Conservation (phyloP, 1,284 basidiomycete genomes). For the Tilletia setariae region DNA sequence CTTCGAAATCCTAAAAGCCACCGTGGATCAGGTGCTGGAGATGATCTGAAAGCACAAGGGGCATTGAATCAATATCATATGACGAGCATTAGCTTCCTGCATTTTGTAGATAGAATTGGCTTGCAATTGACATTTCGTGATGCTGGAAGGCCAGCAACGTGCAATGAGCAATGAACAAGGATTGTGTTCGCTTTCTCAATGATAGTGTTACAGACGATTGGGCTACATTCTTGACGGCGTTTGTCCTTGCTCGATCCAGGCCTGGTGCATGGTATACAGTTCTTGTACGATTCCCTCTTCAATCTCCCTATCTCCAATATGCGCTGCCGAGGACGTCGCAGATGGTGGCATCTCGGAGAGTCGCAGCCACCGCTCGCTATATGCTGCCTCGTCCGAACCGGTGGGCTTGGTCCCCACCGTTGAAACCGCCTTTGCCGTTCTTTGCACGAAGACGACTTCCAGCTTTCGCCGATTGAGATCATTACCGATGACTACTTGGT, state of each 20-base stretch:
- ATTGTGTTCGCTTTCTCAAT: no score
- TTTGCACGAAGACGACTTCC: constrained; percentile 81
- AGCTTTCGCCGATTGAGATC: constrained; percentile 82
- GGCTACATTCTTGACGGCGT: constrained; percentile 6
- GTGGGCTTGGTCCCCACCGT: constrained; percentile 15
- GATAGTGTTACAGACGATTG: background rate
- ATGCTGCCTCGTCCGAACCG: constrained; percentile 49
- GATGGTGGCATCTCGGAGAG: constrained; percentile 55
- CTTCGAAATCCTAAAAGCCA: constrained; percentile 26
- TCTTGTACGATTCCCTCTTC: constrained; percentile 84
- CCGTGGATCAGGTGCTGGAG: constrained; percentile 22
- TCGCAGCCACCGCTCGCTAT: constrained; percentile 70
- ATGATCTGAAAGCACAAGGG: background rate
- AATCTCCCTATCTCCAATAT: constrained; percentile 62
- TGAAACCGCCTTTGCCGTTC: constrained; percentile 17
- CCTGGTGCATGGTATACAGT: constrained; percentile 69
- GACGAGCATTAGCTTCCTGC: no score
- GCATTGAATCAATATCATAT: background rate
- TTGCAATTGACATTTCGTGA: no score
- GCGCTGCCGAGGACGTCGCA: constrained; percentile 29
- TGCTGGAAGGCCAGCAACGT: no score
- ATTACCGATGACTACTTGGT: constrained; percentile 96
- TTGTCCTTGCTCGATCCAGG: constrained; percentile 61
- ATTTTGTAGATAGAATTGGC: no score
- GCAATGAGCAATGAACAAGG: no score